A percentile compares a stretch with the other conserved stretches of the same genome.
phyloP scores from a whole-genome alignment of 345 rosid species.

The Eutrema heterophyllum region DNA sequence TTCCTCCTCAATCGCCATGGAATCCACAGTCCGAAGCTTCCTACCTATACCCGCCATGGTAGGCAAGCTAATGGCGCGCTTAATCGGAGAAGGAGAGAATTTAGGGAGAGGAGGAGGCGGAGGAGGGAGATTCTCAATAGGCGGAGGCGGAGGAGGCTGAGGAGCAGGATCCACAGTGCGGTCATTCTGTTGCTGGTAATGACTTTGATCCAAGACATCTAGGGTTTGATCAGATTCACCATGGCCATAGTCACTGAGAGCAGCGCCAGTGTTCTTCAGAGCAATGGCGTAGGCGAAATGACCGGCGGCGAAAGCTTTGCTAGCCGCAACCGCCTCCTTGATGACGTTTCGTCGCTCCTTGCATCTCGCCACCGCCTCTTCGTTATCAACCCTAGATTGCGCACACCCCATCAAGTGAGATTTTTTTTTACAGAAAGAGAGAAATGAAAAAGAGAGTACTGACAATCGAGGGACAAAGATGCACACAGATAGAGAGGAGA shows the following conservation, averaged over 20 bases:
- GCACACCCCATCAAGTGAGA: constrained; percentile 68
- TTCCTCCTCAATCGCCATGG: constrained; percentile 47
- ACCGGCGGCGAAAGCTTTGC: constrained; percentile 79
- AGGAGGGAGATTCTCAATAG: constrained; percentile 55
- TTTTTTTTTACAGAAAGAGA: not conserved
- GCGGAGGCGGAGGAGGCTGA: constrained; percentile 58
- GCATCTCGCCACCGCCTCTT: constrained; percentile 80
- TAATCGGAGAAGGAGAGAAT: constrained; percentile 79
- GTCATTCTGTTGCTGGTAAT: constrained; percentile 20
- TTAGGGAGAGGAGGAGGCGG: constrained; percentile 83
- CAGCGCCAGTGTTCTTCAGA: constrained; percentile 84
- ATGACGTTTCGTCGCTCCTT: constrained; percentile 68
- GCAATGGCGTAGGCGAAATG: constrained; percentile 72
- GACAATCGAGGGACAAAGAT: constrained; percentile 20
- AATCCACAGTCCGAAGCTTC: constrained; percentile 37
- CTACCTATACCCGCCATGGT: constrained; percentile 28
- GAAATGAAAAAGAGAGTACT: not conserved
- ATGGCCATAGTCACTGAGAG: constrained; percentile 80
- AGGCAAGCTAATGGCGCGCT: constrained; percentile 71
- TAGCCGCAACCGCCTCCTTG: constrained; percentile 81
- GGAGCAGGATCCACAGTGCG: constrained; percentile 37
- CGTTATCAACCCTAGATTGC: constrained; percentile 84
- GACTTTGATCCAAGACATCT: constrained; percentile 25
- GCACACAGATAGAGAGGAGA: not conserved
- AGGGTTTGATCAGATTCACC: constrained; percentile 56